Evolutionary conservation across 495 filamentous ascomycete genomes (phyloP).

Genomic region (Peziza echinospora): DNA sequence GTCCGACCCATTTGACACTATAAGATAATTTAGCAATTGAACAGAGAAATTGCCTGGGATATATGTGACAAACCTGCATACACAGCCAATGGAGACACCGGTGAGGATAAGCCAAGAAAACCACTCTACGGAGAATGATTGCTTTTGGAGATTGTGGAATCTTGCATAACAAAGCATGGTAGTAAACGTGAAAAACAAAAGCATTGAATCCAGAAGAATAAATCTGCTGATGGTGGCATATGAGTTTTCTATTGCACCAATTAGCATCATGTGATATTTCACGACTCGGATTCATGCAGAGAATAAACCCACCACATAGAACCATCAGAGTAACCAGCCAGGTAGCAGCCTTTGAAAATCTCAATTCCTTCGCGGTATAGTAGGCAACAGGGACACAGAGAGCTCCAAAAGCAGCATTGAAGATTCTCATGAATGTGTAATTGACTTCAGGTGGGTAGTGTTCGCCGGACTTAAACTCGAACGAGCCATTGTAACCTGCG

Average conservation of each 20-base stretch:
- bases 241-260: constrained; percentile 78
- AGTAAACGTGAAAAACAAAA: constrained; percentile 91
- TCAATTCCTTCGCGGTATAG: constrained; percentile 76
- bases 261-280: neutral
- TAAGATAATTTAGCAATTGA: constrained; percentile 1
- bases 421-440: constrained; percentile 95
- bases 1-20: constrained; percentile 92
- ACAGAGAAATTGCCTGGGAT: constrained; percentile 1
- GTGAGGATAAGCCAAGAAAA: constrained; percentile 78
- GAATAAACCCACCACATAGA: constrained; percentile 34
- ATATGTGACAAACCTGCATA: constrained; percentile 29
- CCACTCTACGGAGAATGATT: constrained; percentile 77
- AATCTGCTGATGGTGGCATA: constrained; percentile 97
- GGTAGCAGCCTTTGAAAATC: constrained; percentile 61
- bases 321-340: constrained; percentile 96
- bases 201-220: constrained; percentile 93
- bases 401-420: constrained; percentile 88
- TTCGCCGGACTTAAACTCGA: constrained; percentile 98
- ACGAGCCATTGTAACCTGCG: constrained; percentile 95
- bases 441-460: constrained; percentile 81
- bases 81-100: constrained; percentile 85
- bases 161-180: constrained; percentile 90
- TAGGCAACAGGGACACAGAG: constrained; percentile 87
- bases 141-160: constrained; percentile 66
- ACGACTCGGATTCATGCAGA: neutral